Conservation (phyloP, 495 filamentous ascomycete genomes). For the Neurospora sp. region DNA sequence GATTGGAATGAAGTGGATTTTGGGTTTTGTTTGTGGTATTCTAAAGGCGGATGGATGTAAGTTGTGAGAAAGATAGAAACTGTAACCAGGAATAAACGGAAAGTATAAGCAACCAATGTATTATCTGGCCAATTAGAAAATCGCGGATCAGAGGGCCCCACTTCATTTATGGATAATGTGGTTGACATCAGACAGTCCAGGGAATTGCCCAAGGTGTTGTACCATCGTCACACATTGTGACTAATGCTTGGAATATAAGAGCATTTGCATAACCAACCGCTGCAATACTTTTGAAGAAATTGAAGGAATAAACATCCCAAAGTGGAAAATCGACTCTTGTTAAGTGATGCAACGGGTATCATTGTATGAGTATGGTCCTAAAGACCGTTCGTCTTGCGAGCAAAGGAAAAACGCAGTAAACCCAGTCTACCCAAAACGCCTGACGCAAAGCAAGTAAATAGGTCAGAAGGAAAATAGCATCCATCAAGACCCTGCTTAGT, state of each 20-base stretch:
- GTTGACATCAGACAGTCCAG: background rate
- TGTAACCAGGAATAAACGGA: background rate
- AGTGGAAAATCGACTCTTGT: background rate
- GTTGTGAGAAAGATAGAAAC: background rate
- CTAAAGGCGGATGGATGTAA: background rate
- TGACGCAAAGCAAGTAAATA: slow-evolving; percentile 1
- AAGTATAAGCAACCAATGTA: background rate
- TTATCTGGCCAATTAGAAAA: background rate
- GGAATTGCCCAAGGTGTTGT: background rate
- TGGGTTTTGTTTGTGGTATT: background rate
- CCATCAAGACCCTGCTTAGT: background rate
- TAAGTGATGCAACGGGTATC: slow-evolving; percentile 15
- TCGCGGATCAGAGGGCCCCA: background rate
- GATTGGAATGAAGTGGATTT: background rate
- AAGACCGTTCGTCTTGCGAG: background rate
- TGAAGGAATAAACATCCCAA: background rate
- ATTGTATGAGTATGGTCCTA: slow-evolving; percentile 2
- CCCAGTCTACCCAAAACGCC: slow-evolving; percentile 8
- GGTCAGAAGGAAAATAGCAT: background rate
- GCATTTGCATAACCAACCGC: background rate
- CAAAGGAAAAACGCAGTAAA: background rate
- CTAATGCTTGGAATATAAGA: background rate
- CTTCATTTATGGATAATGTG: background rate
- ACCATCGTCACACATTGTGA: background rate
- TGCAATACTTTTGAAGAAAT: background rate